Percentiles rank a stretch among this genome's conserved stretches.
phyloP scores from a whole-genome alignment of 257 asterid genomes.

The Solanum clarkiae region DNA sequence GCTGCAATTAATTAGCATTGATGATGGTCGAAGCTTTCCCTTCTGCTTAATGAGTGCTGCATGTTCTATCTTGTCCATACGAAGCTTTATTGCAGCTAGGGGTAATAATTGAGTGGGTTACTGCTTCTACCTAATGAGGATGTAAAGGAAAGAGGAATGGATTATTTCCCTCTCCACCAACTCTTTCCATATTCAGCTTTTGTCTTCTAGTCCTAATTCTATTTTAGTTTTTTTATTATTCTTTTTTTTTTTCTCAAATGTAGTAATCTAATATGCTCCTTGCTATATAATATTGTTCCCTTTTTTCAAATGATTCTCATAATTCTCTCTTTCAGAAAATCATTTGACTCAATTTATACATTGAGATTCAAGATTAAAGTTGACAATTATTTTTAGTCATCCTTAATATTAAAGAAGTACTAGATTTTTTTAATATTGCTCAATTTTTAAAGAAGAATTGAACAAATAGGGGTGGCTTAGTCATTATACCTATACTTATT shows the following conservation, averaged over 20 bases:
- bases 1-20: too few relatives aligned
- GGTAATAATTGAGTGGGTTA: too few relatives aligned
- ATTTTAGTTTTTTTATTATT: too few relatives aligned
- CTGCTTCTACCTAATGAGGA: too few relatives aligned
- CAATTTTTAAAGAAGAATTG: not conserved
- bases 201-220: too few relatives aligned
- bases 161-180: too few relatives aligned
- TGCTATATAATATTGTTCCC: not conserved
- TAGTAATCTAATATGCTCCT: not conserved
- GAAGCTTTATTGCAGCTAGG: too few relatives aligned
- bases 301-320: not conserved
- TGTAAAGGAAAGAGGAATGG: too few relatives aligned
- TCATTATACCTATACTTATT: not conserved
- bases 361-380: not conserved
- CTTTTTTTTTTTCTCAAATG: not conserved
- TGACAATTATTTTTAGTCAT: not conserved
- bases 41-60: too few relatives aligned
- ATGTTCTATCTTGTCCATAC: too few relatives aligned
- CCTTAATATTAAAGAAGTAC: not conserved
- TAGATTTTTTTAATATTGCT: not conserved
- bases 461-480: not conserved
- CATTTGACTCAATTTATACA: not conserved
- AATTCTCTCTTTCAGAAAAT: not conserved
- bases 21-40: too few relatives aligned
- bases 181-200: too few relatives aligned